Evolutionary conservation across 331 rosid genomes (phyloP), one percentile per base, ranked within the genome.

Genomic region (Quercus tomentella): DNA sequence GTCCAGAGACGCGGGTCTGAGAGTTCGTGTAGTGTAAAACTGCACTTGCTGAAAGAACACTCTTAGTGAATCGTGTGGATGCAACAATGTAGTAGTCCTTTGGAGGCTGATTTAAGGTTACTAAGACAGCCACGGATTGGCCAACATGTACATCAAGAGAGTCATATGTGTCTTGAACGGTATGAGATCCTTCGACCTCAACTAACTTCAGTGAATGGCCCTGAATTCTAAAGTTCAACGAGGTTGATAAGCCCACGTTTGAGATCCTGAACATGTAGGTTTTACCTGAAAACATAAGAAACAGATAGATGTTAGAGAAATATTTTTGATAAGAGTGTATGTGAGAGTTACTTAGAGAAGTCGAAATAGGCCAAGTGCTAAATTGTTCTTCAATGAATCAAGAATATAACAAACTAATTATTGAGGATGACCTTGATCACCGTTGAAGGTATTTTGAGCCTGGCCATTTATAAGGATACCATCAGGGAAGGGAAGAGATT

Each of bases 61-160:
- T 76, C 83, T 57, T 66, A 41, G 90, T 86, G 77, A 96, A 96
- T 71, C 98, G 86, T 26, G 99, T 93, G 70, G 99, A 93, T 66
- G 97, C 97, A 65, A 93, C 93, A 65, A 96, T 85, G 86, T 90
- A 89, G 75, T 93, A 93, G 83, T 93, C 98, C 84, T 88, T 96
- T 55, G 98, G 92, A 35, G 88, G 81, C 79, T 91, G 97, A 74
- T 91, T 78, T 68, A 96, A 89, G 88, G 94, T 88, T 51, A 93
- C 98, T 43, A 96, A 79, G 72, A 91, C 91, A 7, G 97, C 25
- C 51, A 96, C 58, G 5, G 98, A 93, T 90, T 96, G 99, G 7
- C 98, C 99, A 77, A 96, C 97, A 81, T 96, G 99, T 6, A 96
- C 90, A 63, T 96, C 99, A 62, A 96, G 98, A 1, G 98, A 91